Percentiles rank a stretch among this genome's conserved stretches.
Conservation (phyloP, 2,329 filamentous ascomycete species). For the Tolypocladium sp. region DNA sequence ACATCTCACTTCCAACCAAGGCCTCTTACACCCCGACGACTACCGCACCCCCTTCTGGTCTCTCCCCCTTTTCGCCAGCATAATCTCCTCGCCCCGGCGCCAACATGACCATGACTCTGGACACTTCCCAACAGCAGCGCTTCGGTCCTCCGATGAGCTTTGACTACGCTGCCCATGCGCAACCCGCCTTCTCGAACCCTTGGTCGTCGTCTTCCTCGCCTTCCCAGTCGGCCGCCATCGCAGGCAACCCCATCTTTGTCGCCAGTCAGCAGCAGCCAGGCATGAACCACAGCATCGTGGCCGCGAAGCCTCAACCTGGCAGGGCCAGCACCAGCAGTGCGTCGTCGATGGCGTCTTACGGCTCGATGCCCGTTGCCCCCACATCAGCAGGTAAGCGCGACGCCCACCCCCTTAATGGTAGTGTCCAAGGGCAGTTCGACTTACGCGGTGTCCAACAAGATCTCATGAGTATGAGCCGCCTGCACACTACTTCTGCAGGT, state of each 20-base stretch:
- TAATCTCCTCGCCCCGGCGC: conserved; percentile 5
- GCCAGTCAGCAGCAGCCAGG: conserved; percentile 35
- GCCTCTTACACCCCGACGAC: background rate
- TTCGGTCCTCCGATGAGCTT: conserved; percentile 69
- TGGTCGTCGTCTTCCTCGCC: conserved; percentile 58
- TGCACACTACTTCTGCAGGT: conserved; percentile 51
- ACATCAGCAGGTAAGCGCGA: conserved; percentile 57
- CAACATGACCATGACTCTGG: conserved; percentile 92
- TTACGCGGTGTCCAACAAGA: conserved; percentile 69
- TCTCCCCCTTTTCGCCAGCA: background rate
- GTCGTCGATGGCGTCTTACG: conserved; percentile 59
- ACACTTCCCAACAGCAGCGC: conserved; percentile 68
- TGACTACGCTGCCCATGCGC: conserved; percentile 52
- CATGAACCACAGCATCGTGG: conserved; percentile 47
- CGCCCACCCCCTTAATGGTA: conserved; percentile 22
- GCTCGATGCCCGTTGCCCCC: conserved; percentile 62
- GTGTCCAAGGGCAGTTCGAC: conserved; percentile 18
- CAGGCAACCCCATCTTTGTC: conserved; percentile 55
- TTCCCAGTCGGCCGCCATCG: conserved; percentile 32
- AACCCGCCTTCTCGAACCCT: conserved; percentile 79
- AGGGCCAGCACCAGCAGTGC: conserved; percentile 49
- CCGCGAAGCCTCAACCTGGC: conserved; percentile 34
- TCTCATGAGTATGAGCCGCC: conserved; percentile 59
- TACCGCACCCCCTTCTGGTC: background rate
- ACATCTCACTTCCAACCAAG: background rate